Evolutionary conservation across 495 filamentous ascomycete genomes (phyloP).

Genomic region (Daldinia caldariorum): DNA sequence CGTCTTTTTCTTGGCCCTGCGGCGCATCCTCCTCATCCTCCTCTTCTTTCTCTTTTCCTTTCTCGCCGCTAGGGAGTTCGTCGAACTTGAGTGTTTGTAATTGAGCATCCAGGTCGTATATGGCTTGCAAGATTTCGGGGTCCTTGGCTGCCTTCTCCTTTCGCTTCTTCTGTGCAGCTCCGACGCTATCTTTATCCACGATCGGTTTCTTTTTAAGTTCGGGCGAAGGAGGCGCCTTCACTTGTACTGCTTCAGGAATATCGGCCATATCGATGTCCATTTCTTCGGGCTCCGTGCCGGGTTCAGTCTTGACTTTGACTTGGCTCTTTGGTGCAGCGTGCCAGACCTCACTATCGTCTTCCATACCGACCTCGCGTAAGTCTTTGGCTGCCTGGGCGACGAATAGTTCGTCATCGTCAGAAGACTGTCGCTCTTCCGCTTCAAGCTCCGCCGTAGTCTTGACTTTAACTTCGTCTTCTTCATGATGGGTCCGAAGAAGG

Average conservation of each 20-base stretch:
- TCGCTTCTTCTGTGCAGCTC: slow-evolving; percentile 38
- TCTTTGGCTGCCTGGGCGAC: slow-evolving; percentile 45
- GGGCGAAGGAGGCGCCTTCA: slow-evolving; percentile 46
- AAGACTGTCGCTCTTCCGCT: slow-evolving; percentile 49
- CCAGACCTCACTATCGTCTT: slow-evolving; percentile 50
- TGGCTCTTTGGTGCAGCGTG: slow-evolving; percentile 45
- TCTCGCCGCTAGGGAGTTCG: slow-evolving; percentile 23
- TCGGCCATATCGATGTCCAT: slow-evolving; percentile 51
- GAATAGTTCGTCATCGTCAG: slow-evolving; percentile 58
- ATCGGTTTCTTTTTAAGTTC: slow-evolving; percentile 46
- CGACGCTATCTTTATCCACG: slow-evolving; percentile 10
- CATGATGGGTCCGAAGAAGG: slow-evolving; percentile 62
- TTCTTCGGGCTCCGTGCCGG: slow-evolving; percentile 44
- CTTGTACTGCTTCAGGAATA: slow-evolving; percentile 47
- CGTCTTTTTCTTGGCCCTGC: slow-evolving; percentile 51
- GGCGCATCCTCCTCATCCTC: slow-evolving; percentile 1
- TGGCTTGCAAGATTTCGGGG: slow-evolving; percentile 48
- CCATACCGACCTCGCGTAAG: slow-evolving; percentile 49
- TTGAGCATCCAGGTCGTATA: slow-evolving; percentile 47
- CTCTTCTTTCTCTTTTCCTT: slow-evolving; percentile 31
- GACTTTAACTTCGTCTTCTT: slow-evolving; percentile 61
- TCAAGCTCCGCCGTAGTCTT: slow-evolving; percentile 64
- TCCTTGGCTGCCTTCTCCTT: slow-evolving; percentile 50
- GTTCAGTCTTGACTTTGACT: slow-evolving; percentile 48
- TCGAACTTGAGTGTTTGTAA: slow-evolving; percentile 47